These are phyloP conservation scores for Penicillium griseofulvum DNA, from an alignment of 2,329 filamentous ascomycete species.

Conservation along the genomic window DNA sequence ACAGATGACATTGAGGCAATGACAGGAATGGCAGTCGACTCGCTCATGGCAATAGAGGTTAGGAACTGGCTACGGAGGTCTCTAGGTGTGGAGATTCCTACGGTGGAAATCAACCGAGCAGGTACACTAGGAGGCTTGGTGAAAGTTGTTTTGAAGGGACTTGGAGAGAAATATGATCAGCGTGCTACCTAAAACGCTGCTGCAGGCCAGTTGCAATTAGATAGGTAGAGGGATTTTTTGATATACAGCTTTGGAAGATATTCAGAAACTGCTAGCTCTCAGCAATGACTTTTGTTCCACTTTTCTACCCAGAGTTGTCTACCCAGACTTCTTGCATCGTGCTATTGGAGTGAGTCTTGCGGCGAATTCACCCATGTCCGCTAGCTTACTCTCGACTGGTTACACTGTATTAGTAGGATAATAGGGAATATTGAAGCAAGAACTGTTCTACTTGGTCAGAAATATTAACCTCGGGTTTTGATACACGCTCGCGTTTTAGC, in stretches of 20 bases:
- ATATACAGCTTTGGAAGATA: background rate
- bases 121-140: conserved; percentile 15
- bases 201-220: background rate
- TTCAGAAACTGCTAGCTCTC: background rate
- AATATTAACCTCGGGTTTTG: too few relatives aligned
- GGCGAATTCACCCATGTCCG: too few relatives aligned
- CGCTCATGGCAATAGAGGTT: conserved; percentile 31
- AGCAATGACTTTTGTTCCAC: too few relatives aligned
- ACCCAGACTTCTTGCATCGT: too few relatives aligned
- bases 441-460: too few relatives aligned
- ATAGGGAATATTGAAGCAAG: too few relatives aligned
- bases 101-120: conserved; percentile 54
- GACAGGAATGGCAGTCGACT: conserved; percentile 24
- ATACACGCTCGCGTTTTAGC: too few relatives aligned
- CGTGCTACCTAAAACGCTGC: background rate
- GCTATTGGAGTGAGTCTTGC: too few relatives aligned
- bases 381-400: too few relatives aligned
- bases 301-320: too few relatives aligned
- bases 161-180: conserved; percentile 14
- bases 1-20: conserved; percentile 20
- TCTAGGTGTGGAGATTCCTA: conserved; percentile 35
- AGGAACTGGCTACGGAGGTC: conserved; percentile 27
- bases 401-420: too few relatives aligned
- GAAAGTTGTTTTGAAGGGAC: conserved; percentile 13
- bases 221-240: background rate